phyloP scores from a whole-genome alignment of 345 rosid genomes.

The Rhodamnia argentea region DNA sequence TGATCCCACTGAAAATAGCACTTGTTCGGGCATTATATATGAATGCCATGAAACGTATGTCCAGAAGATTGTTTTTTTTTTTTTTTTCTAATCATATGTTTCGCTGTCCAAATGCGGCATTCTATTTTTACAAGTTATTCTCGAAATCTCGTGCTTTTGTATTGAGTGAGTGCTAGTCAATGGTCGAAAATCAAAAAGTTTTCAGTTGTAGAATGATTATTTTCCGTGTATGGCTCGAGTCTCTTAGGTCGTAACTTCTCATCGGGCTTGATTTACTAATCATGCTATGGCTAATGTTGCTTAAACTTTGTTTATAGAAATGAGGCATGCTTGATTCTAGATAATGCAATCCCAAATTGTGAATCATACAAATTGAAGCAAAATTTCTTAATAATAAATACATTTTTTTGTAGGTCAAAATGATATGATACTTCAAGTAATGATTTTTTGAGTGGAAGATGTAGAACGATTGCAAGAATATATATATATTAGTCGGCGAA shows the following conservation, averaged over 20 bases:
- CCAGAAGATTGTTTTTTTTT: background rate
- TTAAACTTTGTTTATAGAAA: background rate
- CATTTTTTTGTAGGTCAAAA: too few relatives aligned
- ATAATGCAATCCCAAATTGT: background rate
- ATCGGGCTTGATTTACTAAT: background rate
- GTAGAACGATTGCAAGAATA: background rate
- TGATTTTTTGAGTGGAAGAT: background rate
- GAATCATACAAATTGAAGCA: background rate
- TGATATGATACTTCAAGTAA: background rate
- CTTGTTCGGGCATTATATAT: background rate
- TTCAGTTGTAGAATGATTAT: background rate
- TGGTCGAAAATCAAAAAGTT: background rate
- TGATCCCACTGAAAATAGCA: background rate
- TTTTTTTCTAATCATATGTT: background rate
- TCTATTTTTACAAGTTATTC: background rate
- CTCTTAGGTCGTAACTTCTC: too few relatives aligned
- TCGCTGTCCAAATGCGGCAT: background rate
- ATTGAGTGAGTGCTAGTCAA: background rate
- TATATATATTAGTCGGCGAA: rapidly evolving
- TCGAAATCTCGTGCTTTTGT: background rate
- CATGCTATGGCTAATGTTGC: background rate
- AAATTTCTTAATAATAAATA: background rate
- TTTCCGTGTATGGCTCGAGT: background rate
- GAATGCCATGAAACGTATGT: background rate
- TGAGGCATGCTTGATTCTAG: background rate